Conservation (phyloP, 2,329 filamentous ascomycete genomes). For the Rosellinia necatrix region DNA sequence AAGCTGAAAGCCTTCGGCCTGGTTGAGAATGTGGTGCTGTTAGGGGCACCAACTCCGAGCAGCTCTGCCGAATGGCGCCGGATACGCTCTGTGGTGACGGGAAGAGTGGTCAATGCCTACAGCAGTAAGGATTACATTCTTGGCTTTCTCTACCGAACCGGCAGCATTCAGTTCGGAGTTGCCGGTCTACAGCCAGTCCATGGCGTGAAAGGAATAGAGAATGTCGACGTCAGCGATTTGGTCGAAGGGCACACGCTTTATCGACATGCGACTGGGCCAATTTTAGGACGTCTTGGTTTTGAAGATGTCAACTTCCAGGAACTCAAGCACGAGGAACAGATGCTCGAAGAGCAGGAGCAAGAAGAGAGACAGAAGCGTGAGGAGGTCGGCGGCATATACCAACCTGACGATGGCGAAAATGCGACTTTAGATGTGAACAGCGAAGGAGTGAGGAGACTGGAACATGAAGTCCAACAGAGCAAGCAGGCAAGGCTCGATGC, state of each 20-base stretch:
- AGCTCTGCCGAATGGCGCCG: conserved; percentile 74
- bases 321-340: conserved; percentile 33
- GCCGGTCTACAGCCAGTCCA: conserved; percentile 79
- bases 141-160: conserved; percentile 84
- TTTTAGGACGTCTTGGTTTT: conserved; percentile 70
- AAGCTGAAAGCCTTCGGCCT: conserved; percentile 81
- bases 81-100: conserved; percentile 78
- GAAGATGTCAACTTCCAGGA: conserved; percentile 64
- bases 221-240: conserved; percentile 68
- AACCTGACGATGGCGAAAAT: conserved; percentile 9
- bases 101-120: conserved; percentile 85
- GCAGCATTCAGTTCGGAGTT: conserved; percentile 80
- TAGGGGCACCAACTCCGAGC: conserved; percentile 80
- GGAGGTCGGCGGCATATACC: conserved; percentile 26
- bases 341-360: conserved; percentile 34
- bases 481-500: conserved; percentile 5
- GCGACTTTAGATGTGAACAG: conserved; percentile 16
- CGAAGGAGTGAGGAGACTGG: conserved; percentile 28
- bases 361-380: conserved; percentile 34
- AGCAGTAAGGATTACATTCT: conserved; percentile 87
- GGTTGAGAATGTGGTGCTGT: conserved; percentile 79
- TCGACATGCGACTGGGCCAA: conserved; percentile 67
- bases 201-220: conserved; percentile 69
- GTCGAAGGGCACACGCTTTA: conserved; percentile 75
- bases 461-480: conserved; percentile 23